Percentiles rank a stretch among this genome's conserved stretches.
Conservation (phyloP, 805 yeast genomes). For the Zygotorulaspora danielsina region DNA sequence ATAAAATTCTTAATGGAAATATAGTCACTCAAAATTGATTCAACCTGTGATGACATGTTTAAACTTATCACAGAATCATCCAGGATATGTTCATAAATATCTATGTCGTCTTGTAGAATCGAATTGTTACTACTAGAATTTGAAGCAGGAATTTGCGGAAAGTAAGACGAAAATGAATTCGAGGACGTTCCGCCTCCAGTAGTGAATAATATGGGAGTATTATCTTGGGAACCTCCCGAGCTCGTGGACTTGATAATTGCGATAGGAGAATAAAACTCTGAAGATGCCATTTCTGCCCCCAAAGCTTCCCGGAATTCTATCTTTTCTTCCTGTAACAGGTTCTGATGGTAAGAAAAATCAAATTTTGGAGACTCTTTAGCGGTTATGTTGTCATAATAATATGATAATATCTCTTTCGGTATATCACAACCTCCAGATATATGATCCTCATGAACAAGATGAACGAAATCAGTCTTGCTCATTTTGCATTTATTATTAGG, state of each 20-base stretch:
- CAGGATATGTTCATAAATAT: constrained; percentile 27
- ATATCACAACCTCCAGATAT: constrained; percentile 28
- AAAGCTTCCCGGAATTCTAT: constrained; percentile 5
- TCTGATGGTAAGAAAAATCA: constrained; percentile 15
- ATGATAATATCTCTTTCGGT: constrained; percentile 46
- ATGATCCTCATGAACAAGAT: constrained; percentile 39
- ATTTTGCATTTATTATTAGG: constrained; percentile 62
- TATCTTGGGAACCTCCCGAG: constrained; percentile 8
- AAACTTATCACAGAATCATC: constrained; percentile 16
- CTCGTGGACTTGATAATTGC: constrained; percentile 14
- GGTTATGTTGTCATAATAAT: constrained; percentile 64
- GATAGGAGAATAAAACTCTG: constrained; percentile 24
- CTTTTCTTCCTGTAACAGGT: constrained; percentile 1
- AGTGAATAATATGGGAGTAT: constrained; percentile 6
- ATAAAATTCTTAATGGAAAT: constrained; percentile 5
- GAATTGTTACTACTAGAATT: constrained; percentile 15
- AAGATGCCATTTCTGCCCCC: not conserved
- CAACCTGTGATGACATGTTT: constrained; percentile 14
- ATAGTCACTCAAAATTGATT: constrained; percentile 12
- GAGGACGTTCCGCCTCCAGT: constrained; percentile 20
- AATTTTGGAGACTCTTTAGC: constrained; percentile 47
- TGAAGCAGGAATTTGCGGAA: constrained; percentile 18
- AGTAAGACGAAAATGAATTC: constrained; percentile 25
- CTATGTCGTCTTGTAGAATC: constrained; percentile 24
- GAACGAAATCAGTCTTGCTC: constrained; percentile 58